Conservation (phyloP, 2,329 filamentous ascomycete genomes). For the Pseudogymnoascus sp. region DNA sequence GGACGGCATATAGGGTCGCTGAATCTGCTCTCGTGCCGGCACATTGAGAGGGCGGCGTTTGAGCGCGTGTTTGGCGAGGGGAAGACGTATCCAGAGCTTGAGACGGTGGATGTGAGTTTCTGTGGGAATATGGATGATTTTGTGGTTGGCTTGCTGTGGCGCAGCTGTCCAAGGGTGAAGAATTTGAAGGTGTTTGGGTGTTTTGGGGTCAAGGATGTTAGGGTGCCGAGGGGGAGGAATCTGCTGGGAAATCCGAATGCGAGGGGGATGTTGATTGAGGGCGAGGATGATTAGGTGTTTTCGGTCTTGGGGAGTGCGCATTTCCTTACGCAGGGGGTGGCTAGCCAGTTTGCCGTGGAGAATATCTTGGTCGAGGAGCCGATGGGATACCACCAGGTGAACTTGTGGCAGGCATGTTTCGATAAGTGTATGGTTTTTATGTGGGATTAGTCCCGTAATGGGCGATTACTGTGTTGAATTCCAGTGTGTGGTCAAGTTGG, state of each 20-base stretch:
- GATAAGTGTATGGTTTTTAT: background rate
- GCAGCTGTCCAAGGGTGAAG: conserved; percentile 50
- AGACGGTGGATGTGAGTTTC: conserved; percentile 70
- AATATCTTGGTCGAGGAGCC: conserved; percentile 26
- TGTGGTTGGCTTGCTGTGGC: conserved; percentile 55
- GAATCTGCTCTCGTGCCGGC: conserved; percentile 75
- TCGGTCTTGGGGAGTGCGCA: background rate
- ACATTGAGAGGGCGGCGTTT: conserved; percentile 66
- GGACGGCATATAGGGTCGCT: conserved; percentile 56
- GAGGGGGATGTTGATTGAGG: conserved; percentile 51
- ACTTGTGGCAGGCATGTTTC: conserved; percentile 14
- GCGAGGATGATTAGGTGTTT: conserved; percentile 19
- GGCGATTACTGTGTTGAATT: too few species aligned
- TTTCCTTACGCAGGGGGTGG: conserved; percentile 23
- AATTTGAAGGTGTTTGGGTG: conserved; percentile 57
- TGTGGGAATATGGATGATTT: conserved; percentile 59
- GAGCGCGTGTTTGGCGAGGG: conserved; percentile 55
- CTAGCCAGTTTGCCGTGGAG: conserved; percentile 25
- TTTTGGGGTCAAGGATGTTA: conserved; percentile 50
- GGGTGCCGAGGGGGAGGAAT: conserved; percentile 46
- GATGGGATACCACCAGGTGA: conserved; percentile 25
- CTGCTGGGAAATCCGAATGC: conserved; percentile 52
- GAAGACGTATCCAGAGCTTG: conserved; percentile 55
- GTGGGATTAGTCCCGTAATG: background rate
- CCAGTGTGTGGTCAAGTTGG: background rate